Base-by-base conservation (phyloP, 768 basidiomycete genomes). In the Trametes elegans region DNA sequence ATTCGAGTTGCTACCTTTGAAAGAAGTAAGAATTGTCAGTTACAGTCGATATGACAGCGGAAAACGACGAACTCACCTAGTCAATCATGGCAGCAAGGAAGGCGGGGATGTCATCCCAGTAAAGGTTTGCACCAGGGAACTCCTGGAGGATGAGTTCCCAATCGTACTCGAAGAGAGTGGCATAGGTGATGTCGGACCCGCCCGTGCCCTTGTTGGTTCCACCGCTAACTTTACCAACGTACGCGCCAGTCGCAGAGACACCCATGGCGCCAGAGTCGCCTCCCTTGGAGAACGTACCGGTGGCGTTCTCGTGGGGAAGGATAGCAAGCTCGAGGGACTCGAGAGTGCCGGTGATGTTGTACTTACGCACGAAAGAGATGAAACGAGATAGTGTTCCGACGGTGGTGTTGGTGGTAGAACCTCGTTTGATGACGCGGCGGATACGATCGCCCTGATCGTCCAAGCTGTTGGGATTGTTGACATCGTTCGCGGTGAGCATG, bases 61-160 rank as follows among this genome's bases (percentile, higher is more conserved):
- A 35, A 35, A 35, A 35, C 34, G 34, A 35, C 34, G 34, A 35
- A 35, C 34, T 35, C 34, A 61, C 44, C 51, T 61, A 61, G 47
- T 35, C 34, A 35, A 29, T 47, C 42, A 53, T 35, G 47, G 43
- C 54, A 26, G 61, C 61, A 11, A 62, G 42, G 59, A 62, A 62
- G 23, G 29, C 58, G 28, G 18, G 19, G 32, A 58, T 23, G 58
- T 59, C 38, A 29, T 66, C 58, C 28, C 52, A 62, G 42, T 57
- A 66, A 29, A 67, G 43, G 48, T 48, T 58, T 4, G 63, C 65
- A 34, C 58, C 60, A 16, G 65, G 65, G 63, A 66, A 67, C 63
- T 66, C 46, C 34, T 24, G 31, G 50, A 49, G 43, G 54, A 67
- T 39, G 39, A 63, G 51, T 7, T 60, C 49, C 65, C 65, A 66